These are phyloP conservation scores for Colletotrichum camelliae DNA, from an alignment of 2,329 filamentous ascomycete species.

Conservation along the genomic window DNA sequence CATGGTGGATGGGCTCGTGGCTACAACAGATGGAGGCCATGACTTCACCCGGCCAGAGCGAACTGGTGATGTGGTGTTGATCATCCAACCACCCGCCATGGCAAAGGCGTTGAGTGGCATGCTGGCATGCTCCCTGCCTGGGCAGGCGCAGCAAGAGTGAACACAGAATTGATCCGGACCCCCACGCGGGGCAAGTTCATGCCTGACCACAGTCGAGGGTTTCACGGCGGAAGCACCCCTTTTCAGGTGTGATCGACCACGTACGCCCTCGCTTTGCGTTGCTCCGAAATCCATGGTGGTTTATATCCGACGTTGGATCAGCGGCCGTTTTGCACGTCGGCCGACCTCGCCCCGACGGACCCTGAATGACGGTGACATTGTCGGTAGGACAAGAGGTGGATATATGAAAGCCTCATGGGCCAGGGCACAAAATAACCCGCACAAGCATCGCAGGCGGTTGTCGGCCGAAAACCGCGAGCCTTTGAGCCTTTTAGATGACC, in stretches of 20 bases:
- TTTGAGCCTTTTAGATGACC: constrained; percentile 4
- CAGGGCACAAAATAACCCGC: neutral
- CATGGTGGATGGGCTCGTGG: neutral
- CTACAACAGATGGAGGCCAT: neutral
- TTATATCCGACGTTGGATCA: constrained; percentile 10
- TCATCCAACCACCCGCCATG: constrained; percentile 2
- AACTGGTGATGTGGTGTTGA: constrained; percentile 8
- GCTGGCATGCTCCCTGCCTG: constrained; percentile 12
- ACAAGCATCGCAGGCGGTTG: neutral
- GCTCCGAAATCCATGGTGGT: constrained; percentile 5
- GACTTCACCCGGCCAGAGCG: constrained; percentile 8
- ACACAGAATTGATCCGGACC: constrained; percentile 3
- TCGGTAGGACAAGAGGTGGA: neutral
- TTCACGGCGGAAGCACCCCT: constrained; percentile 13
- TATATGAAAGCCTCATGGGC: neutral
- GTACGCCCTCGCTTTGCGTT: neutral
- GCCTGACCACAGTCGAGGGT: constrained; percentile 1
- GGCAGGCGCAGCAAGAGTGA: neutral
- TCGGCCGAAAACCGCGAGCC: constrained; percentile 11
- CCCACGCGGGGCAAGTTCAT: constrained; percentile 22
- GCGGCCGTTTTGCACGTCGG: neutral
- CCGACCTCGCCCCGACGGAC: constrained; percentile 7
- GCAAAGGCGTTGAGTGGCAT: constrained; percentile 5
- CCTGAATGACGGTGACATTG: neutral
- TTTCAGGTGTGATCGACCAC: constrained; percentile 19